Base-by-base conservation (phyloP, 345 rosid genomes). In the Hirschfeldia incana region DNA sequence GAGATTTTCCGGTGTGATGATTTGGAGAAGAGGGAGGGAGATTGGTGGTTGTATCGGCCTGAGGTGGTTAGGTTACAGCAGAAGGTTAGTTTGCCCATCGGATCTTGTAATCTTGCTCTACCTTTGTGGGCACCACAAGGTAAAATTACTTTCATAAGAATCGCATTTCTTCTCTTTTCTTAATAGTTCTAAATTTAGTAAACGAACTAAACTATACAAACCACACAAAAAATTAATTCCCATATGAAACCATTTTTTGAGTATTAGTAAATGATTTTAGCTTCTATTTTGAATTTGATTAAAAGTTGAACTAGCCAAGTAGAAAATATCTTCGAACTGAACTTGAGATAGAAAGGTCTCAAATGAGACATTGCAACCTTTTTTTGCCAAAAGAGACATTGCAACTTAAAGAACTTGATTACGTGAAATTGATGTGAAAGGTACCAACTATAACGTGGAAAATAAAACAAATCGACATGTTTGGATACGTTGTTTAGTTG, bases 101-200 rank as follows among this genome's bases (percentile, higher is more conserved):
- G 99, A 3, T 90, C 99, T 62, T 93, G 97, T 86, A 81, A 83
- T 33, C 84, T 90, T 65, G 85, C 99, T 70, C 74, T 89, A 79
- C 99, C 98, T 13, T 81, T 93, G 79, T 93, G 99, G 99, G 88
- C 87, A 53, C 83, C 73, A 82, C 89, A 72, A 89, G 99, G 98
- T 95, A 86, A 30, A 10, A 32, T 33, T 9, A 46, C 59, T 70
- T 37, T 69, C 33, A 32, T 17, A 39, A 12, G 30, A 21, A 30
- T 59, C 16, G 11, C 11, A 15, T 7, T 72, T 69, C 2, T 29
- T 28, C 9, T 29, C 1, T n/a, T 15, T 26, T 29, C 32, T 49
- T 32, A 34, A 36, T 65, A 12, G 6, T 55, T 27, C 8, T 36
- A 27, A 11, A 1, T 49, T 44, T 17, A 21, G 51, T 29, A 49